Conservation (phyloP, 805 yeast genomes). For the Metschnikowia kunwiensis region DNA sequence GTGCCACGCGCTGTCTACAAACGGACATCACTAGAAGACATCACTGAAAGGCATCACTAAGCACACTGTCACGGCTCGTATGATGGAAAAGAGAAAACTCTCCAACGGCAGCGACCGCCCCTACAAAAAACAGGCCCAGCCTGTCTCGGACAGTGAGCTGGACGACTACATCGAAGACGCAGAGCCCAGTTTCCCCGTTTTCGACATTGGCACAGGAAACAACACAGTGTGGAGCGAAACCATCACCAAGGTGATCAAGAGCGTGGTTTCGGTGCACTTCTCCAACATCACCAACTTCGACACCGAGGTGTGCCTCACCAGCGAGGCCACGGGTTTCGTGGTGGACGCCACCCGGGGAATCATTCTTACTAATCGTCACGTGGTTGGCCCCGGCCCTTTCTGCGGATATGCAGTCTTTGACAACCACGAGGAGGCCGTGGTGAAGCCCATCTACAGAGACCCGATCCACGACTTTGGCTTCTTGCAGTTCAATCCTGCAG, state of each 20-base stretch:
- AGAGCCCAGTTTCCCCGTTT: constrained; percentile 9
- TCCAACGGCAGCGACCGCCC: constrained; percentile 14
- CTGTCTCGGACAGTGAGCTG: constrained; percentile 13
- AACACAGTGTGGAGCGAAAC: constrained; percentile 66
- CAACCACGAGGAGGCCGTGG: constrained; percentile 90
- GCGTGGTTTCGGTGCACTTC: constrained; percentile 87
- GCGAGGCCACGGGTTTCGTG: constrained; percentile 95
- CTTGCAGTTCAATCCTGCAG: constrained; percentile 68
- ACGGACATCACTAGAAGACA: no score
- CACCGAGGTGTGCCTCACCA: constrained; percentile 73
- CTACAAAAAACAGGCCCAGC: constrained; percentile 11
- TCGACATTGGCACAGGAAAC: constrained; percentile 19
- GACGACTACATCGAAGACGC: constrained; percentile 10
- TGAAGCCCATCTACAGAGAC: constrained; percentile 82
- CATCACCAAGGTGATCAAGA: constrained; percentile 73
- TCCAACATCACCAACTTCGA: constrained; percentile 85
- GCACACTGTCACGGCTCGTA: no score
- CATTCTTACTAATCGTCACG: constrained; percentile 89
- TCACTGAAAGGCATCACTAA: no score
- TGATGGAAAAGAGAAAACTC: constrained; percentile 16
- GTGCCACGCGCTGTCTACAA: no score
- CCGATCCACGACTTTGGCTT: constrained; percentile 96
- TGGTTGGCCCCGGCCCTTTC: constrained; percentile 94
- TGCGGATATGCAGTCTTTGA: constrained; percentile 89
- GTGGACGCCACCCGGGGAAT: constrained; percentile 81